phyloP scores from a whole-genome alignment of 768 basidiomycete genomes.

The Pulveroboletus frians region DNA sequence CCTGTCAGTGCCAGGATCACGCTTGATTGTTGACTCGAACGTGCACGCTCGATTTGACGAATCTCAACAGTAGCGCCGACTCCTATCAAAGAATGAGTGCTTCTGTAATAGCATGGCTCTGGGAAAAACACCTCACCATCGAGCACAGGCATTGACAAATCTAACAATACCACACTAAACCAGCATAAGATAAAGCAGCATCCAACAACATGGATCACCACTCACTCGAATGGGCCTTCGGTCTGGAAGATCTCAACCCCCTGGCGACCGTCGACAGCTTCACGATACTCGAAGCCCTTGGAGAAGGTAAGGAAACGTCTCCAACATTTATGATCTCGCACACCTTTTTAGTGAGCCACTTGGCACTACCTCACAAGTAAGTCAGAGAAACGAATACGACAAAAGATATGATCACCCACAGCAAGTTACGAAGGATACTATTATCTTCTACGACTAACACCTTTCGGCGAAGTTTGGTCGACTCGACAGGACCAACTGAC shows the following conservation, averaged over 20 bases:
- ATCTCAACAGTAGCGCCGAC: constrained; percentile 82
- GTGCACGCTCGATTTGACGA: constrained; percentile 60
- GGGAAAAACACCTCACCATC: constrained; percentile 51
- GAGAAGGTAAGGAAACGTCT: constrained; percentile 1
- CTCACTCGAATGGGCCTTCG: constrained; percentile 84
- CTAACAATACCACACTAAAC: constrained; percentile 74
- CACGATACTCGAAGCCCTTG: constrained; percentile 67
- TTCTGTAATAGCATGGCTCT: neutral
- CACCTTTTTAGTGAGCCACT: constrained; percentile 62
- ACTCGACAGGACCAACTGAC: constrained; percentile 50
- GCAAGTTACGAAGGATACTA: constrained; percentile 70
- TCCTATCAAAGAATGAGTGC: constrained; percentile 38
- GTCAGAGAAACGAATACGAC: constrained; percentile 8
- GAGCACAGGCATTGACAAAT: constrained; percentile 91
- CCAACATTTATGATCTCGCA: neutral
- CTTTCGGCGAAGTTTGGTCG: constrained; percentile 43
- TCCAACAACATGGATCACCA: constrained; percentile 8
- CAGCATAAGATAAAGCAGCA: neutral
- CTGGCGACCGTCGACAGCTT: constrained; percentile 80
- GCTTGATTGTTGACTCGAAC: constrained; percentile 30
- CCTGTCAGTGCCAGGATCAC: constrained; percentile 88
- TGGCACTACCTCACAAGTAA: constrained; percentile 35
- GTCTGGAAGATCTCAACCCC: constrained; percentile 72
- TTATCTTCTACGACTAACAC: constrained; percentile 92
- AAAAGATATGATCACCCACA: constrained; percentile 46